These are phyloP conservation scores for Phlebopus sp. DNA, from an alignment of 1,284 basidiomycete species.

Conservation along the genomic window DNA sequence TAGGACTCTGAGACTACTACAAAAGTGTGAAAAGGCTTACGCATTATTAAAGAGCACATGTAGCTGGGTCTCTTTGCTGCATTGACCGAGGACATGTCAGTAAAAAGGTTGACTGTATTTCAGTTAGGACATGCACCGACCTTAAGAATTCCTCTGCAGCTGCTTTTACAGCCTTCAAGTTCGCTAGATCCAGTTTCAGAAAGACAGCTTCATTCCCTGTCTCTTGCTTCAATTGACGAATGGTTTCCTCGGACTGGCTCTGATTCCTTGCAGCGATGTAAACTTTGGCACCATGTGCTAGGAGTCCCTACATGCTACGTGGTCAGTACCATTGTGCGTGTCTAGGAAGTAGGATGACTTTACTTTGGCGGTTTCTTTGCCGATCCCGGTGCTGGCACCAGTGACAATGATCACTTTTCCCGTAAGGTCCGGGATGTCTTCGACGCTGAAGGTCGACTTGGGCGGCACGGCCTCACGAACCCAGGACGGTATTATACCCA, in stretches of 20 bases:
- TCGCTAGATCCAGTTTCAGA: conserved; percentile 53
- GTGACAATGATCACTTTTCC: conserved; percentile 31
- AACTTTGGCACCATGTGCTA: conserved; percentile 53
- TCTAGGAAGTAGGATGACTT: neutral
- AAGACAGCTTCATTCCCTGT: conserved; percentile 46
- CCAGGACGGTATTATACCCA: conserved; percentile 12
- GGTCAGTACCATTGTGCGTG: neutral
- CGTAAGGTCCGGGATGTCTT: conserved; percentile 28
- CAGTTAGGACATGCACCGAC: conserved; percentile 18
- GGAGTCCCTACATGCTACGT: conserved; percentile 36
- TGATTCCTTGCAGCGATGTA: conserved; percentile 53
- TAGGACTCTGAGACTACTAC: neutral
- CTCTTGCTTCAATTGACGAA: conserved; percentile 43
- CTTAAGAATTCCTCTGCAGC: conserved; percentile 46
- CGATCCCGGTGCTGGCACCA: conserved; percentile 26
- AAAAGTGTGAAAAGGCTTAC: conserved; percentile 11
- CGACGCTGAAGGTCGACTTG: conserved; percentile 12
- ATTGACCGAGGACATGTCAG: too few relatives aligned
- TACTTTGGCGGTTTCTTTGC: conserved; percentile 20
- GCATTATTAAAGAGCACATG: conserved; percentile 28
- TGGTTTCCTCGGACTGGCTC: conserved; percentile 44
- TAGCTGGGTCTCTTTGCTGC: conserved; percentile 37
- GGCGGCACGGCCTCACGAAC: conserved; percentile 13
- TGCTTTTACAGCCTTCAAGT: conserved; percentile 45
- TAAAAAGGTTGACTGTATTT: neutral